Evolutionary conservation across 164 flowering plant genomes (phyloP), one percentile per base, ranked within the genome.

Genomic region (Chloranthus sessilifolius): DNA sequence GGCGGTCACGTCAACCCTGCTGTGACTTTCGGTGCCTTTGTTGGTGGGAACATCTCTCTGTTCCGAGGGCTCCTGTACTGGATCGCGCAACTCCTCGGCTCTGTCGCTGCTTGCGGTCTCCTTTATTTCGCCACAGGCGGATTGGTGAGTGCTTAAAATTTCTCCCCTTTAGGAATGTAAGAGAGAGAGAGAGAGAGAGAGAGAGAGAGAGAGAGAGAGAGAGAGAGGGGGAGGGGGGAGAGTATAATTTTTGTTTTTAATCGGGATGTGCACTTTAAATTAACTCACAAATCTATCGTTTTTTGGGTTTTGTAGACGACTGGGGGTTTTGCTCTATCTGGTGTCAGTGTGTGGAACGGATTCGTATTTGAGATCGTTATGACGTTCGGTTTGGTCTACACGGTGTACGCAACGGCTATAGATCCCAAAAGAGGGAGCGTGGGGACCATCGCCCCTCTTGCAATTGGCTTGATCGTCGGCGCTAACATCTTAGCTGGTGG

Each of bases 1-100:
- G 79, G 79, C 4, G 82, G 82, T 5, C 82, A 77, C 33, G 76
- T 77, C 20, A 77, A 76, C 69, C 81, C 81, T 8, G 81, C 81
- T 10, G 81, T 77, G 40, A 77, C 82, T 15, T 77, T 77, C 17
- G 82, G 79, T 0, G 71, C 71, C 33, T 69, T 77, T 39, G 17
- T 77, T 0, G 82, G 82, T 12, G 82, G 82, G 1, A 64, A 72
- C 60, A 72, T 74, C 53, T 36, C 82, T 17, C 65, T 77, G 23
- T 54, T 77, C 27, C 73, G 79, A 1, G 77, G 75, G 7, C 49
- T 77, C 43, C 57, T 74, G 2, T 74, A 74, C 64, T 68, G 72
- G 71, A 60, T 77, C 47, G 82, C 75, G 28, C 82, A 77, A 58
- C 68, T 74, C 16, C 71, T 65, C 7, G 82, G 76, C 25, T 66